phyloP scores from a whole-genome alignment of 192 early-diverging fungal species.

The Jimgerdemannia flammicorona region DNA sequence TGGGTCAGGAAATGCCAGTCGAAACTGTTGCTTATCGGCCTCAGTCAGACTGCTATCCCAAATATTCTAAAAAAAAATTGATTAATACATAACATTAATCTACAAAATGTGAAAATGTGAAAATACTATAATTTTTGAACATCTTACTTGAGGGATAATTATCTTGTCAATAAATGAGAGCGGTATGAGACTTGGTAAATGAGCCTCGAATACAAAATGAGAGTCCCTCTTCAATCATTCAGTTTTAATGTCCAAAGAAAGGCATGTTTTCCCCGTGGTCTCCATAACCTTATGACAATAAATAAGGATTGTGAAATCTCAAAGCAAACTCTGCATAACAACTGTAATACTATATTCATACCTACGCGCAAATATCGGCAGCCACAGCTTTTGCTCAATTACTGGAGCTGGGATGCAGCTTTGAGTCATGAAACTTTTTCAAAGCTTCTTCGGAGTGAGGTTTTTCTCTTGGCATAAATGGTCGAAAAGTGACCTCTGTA shows the following conservation, averaged over 20 bases:
- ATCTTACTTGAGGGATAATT: not conserved
- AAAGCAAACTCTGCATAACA: not conserved
- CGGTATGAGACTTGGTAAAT: not conserved
- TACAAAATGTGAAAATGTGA: no score
- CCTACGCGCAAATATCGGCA: not conserved
- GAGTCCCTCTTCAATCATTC: not conserved
- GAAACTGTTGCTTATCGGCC: not conserved
- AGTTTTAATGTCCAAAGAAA: not conserved
- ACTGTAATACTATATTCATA: not conserved
- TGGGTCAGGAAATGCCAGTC: not conserved
- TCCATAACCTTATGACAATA: not conserved
- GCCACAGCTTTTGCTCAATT: not conserved
- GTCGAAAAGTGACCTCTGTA: not conserved
- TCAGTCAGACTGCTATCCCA: not conserved
- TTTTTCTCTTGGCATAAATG: not conserved
- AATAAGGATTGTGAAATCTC: not conserved
- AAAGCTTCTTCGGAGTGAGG: not conserved
- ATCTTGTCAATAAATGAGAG: not conserved
- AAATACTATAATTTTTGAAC: not conserved
- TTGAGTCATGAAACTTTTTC: not conserved
- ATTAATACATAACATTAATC: not conserved
- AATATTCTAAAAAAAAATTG: not conserved
- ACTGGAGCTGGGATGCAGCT: not conserved
- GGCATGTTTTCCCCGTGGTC: not conserved
- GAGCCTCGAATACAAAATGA: not conserved